These are phyloP conservation scores for Primulina huaijiensis DNA, from an alignment of 257 asterid species.

Conservation along the genomic window DNA sequence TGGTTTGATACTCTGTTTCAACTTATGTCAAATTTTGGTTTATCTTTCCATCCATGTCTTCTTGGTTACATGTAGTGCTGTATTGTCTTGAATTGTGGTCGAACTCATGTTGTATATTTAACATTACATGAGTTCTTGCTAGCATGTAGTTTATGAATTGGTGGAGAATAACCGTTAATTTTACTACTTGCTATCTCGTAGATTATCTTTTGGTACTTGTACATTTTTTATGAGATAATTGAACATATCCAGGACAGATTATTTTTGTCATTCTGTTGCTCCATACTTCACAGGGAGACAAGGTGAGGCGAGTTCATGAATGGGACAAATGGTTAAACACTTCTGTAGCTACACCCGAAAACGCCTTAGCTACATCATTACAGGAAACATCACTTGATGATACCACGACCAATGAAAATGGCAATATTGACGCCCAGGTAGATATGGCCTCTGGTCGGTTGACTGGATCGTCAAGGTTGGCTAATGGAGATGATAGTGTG, in stretches of 20 bases:
- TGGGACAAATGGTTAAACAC: constrained; percentile 57
- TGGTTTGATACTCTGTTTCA: background rate
- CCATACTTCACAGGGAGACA: constrained; percentile 49
- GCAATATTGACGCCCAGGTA: constrained; percentile 19
- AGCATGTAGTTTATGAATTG: no score
- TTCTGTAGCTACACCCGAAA: constrained; percentile 34
- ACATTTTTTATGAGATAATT: no score
- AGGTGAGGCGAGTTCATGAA: constrained; percentile 62
- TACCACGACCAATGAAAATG: constrained; percentile 27
- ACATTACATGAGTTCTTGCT: no score
- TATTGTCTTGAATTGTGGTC: constrained; percentile 6
- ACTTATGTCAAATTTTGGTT: background rate
- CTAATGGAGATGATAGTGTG: constrained; percentile 33
- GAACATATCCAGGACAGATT: constrained; percentile 2
- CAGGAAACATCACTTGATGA: constrained; percentile 38
- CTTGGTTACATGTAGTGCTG: background rate
- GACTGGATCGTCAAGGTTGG: constrained; percentile 26
- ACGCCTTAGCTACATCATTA: constrained; percentile 39
- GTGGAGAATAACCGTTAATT: no score
- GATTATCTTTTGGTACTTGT: no score
- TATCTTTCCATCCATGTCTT: background rate
- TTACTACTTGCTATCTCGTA: no score
- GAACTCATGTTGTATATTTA: background rate
- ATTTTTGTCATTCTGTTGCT: background rate
- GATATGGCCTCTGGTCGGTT: constrained; percentile 26